Evolutionary conservation across 768 basidiomycete genomes (phyloP), one percentile per base, ranked within the genome.

Genomic region (Lactarius psammicola): DNA sequence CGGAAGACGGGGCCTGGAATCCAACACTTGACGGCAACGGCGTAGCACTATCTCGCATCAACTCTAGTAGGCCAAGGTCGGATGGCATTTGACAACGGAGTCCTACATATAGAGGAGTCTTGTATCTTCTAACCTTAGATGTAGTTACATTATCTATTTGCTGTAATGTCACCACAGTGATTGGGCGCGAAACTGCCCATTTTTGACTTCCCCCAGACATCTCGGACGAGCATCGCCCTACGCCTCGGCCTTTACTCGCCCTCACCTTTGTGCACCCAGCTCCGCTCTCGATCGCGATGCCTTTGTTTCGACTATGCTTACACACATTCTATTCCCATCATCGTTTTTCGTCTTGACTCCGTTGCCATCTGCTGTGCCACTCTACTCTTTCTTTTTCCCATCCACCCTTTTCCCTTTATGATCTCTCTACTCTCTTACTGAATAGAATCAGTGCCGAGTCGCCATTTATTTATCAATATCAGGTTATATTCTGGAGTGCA

Each of bases 51-150:
- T 44, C 42, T 26, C 62, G n/a, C 23, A 8, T 34, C 23, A 44
- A 55, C 15, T 63, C 62, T 18, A 49, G 54, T 18, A 49, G 54
- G 6, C 15, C 11, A 56, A 56, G 53, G 17, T 56, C 54, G 10
- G 61, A 55, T 13, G 53, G 40, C 8, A 46, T 56, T 33, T 63
- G 42, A 56, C 20, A 17, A 55, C n/a, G 54, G 53, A 54, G n/a
- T 44, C 44, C 15, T 38, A 13, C 13, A 3, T 38, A 2, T n/a
- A 4, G 20, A 3, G 44, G n/a, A 18, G 36, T 9, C 7, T 9
- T 4, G 9, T 11, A 23, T 10, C n/a, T 46, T 46, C 42, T n/a
- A 44, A 44, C 20, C 7, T 44, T 44, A 23, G 23, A 53, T 11
- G 44, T 46, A 23, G n/a, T 10, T n/a, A 23, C 44, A 23, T 53